Evolutionary conservation across 495 filamentous ascomycete species (phyloP).

Genomic region (Aspergillus funiculosus): DNA sequence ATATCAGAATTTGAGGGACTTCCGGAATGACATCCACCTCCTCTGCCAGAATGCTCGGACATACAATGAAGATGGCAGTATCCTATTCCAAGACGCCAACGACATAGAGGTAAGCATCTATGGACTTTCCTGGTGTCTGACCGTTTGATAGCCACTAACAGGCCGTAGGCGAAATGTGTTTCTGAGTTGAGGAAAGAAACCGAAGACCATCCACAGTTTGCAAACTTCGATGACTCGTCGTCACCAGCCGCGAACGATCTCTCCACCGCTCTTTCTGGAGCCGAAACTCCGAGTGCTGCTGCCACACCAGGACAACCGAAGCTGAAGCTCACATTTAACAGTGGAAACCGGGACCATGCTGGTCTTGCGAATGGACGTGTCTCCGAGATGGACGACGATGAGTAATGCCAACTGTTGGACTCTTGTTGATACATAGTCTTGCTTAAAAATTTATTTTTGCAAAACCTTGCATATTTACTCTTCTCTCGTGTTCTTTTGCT

Average conservation of each 20-base stretch:
- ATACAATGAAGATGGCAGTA: conserved; percentile 92
- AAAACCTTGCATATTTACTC: conserved; percentile 12
- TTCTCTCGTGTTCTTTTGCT: conserved; percentile 14
- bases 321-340: conserved; percentile 54
- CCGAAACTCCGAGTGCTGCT: conserved; percentile 63
- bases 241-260: conserved; percentile 50
- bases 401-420: conserved; percentile 24
- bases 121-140: conserved; percentile 1
- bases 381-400: conserved; percentile 29
- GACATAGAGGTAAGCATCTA: conserved; percentile 72
- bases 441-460: conserved; percentile 17
- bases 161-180: conserved; percentile 56
- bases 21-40: conserved; percentile 73
- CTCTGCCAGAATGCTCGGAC: conserved; percentile 87
- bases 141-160: conserved; percentile 25
- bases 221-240: conserved; percentile 58
- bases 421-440: conserved; percentile 14
- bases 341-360: conserved; percentile 33
- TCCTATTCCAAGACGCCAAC: conserved; percentile 87
- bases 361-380: conserved; percentile 23
- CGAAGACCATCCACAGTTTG: conserved; percentile 64
- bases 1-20: conserved; percentile 72
- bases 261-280: conserved; percentile 59
- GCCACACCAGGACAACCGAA: conserved; percentile 49
- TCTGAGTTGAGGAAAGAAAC: conserved; percentile 64